Evolutionary conservation across 2,329 filamentous ascomycete species (phyloP).

Genomic region (Ophiocordyceps sinensis): DNA sequence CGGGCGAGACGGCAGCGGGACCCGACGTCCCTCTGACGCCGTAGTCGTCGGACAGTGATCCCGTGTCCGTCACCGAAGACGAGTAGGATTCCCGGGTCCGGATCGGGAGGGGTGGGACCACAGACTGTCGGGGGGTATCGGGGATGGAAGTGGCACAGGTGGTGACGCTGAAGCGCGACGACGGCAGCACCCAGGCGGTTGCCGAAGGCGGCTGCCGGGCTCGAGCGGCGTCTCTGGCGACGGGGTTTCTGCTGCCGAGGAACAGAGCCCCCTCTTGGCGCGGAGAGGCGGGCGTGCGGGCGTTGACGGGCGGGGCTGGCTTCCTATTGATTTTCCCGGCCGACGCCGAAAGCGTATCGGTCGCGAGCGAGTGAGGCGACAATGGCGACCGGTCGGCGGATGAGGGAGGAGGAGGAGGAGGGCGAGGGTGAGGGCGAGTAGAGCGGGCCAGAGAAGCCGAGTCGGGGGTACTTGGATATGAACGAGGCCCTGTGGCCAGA

Average conservation of each 20-base stretch:
- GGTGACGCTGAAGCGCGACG: slow-evolving; percentile 49
- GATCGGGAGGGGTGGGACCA: slow-evolving; percentile 10
- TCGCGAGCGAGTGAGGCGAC: slow-evolving; percentile 5
- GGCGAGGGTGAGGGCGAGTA: too few relatives aligned
- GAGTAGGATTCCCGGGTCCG: slow-evolving; percentile 8
- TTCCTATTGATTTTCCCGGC: slow-evolving; percentile 31
- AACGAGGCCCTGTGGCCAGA: slow-evolving; percentile 5
- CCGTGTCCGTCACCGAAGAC: too few relatives aligned
- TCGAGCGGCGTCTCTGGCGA: too few relatives aligned
- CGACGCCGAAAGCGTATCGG: slow-evolving; percentile 8
- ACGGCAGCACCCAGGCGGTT: slow-evolving; percentile 32
- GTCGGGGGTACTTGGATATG: slow-evolving; percentile 20
- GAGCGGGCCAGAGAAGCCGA: slow-evolving; percentile 2
- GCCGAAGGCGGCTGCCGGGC: slow-evolving; percentile 6
- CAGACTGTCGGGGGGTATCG: slow-evolving; percentile 12
- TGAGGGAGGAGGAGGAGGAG: slow-evolving; percentile 4
- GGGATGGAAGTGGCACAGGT: slow-evolving; percentile 39
- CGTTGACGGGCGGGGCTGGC: slow-evolving; percentile 17
- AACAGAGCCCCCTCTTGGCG: too few relatives aligned
- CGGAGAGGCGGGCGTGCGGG: too few relatives aligned
- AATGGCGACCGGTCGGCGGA: slow-evolving; percentile 4
- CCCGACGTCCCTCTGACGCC: background rate
- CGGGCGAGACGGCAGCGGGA: slow-evolving; percentile 11
- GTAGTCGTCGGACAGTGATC: too few relatives aligned
- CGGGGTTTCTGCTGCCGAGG: too few relatives aligned